These are phyloP conservation scores for Linnemannia zychae DNA, from an alignment of 192 early-diverging fungal genomes.

Conservation along the genomic window DNA sequence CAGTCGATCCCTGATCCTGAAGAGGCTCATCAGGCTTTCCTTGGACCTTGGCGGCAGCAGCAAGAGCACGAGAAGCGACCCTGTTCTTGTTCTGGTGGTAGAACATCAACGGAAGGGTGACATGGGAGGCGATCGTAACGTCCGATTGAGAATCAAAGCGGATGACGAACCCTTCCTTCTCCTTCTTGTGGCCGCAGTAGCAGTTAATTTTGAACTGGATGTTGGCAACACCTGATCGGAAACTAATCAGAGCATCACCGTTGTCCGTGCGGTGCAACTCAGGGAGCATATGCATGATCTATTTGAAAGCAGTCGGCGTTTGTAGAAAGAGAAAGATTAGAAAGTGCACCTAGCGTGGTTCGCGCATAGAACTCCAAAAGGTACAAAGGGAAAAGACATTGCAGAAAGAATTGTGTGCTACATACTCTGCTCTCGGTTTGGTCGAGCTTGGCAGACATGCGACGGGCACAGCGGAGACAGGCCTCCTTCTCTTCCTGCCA, in stretches of 20 bases:
- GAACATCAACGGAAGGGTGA: slow-evolving; percentile 55
- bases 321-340: neutral
- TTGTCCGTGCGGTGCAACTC: slow-evolving; percentile 51
- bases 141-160: slow-evolving; percentile 53
- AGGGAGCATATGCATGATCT: slow-evolving; percentile 56
- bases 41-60: slow-evolving; percentile 33
- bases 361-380: too few relatives aligned
- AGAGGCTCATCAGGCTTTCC: slow-evolving; percentile 20
- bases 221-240: slow-evolving; percentile 49
- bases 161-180: slow-evolving; percentile 56
- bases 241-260: slow-evolving; percentile 48
- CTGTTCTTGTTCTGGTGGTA: slow-evolving; percentile 57
- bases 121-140: slow-evolving; percentile 46
- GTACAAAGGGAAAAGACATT: neutral
- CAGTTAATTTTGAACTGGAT: slow-evolving; percentile 58
- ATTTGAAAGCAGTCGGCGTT: too few relatives aligned
- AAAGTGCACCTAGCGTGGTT: too few relatives aligned
- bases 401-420: neutral
- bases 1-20: slow-evolving; percentile 7
- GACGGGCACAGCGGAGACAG: slow-evolving; percentile 50
- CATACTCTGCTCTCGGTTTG: slow-evolving; percentile 52
- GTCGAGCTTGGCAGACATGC: slow-evolving; percentile 53
- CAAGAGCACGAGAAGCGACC: slow-evolving; percentile 40
- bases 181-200: slow-evolving; percentile 56
- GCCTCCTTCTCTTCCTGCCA: slow-evolving; percentile 58